phyloP scores from a whole-genome alignment of 257 asterid genomes.

The Jasminum sambac region DNA sequence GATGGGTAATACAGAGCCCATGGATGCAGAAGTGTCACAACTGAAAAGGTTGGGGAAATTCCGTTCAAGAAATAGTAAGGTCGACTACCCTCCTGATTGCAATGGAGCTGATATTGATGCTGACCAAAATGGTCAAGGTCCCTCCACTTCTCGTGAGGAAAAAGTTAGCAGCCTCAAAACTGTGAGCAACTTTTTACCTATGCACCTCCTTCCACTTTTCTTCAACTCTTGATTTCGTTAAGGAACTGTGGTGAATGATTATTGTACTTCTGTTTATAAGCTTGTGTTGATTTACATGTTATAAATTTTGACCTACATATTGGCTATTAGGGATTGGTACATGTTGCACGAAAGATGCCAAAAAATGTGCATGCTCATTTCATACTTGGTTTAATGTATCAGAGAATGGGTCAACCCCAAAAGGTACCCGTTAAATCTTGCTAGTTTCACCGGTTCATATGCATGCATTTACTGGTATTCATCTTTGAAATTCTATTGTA shows the following conservation, averaged over 20 bases:
- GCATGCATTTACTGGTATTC: constrained; percentile 21
- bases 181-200: constrained; percentile 48
- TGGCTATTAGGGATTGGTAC: constrained; percentile 74
- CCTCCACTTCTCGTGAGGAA: constrained; percentile 79
- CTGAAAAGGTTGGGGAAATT: constrained; percentile 56
- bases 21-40: constrained; percentile 67
- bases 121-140: constrained; percentile 83
- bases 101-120: constrained; percentile 69
- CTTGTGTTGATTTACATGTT: constrained; percentile 15
- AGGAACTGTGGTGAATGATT: neutral
- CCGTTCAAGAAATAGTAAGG: constrained; percentile 63
- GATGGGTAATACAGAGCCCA: constrained; percentile 50
- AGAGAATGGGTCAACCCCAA: constrained; percentile 97
- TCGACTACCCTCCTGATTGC: constrained; percentile 70
- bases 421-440: constrained; percentile 55
- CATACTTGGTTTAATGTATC: constrained; percentile 94
- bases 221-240: neutral
- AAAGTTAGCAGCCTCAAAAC: constrained; percentile 98
- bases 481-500: constrained; percentile 30
- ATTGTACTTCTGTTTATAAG: constrained; percentile 4
- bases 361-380: constrained; percentile 97
- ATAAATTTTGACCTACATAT: constrained; percentile 25
- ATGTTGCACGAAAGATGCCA: constrained; percentile 96
- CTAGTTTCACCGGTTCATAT: constrained; percentile 18
- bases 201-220: neutral